A percentile compares a stretch with the other conserved stretches of the same genome.
Evolutionary conservation across 1,284 basidiomycete genomes (phyloP).

Genomic region (Papiliotrema flavescens): DNA sequence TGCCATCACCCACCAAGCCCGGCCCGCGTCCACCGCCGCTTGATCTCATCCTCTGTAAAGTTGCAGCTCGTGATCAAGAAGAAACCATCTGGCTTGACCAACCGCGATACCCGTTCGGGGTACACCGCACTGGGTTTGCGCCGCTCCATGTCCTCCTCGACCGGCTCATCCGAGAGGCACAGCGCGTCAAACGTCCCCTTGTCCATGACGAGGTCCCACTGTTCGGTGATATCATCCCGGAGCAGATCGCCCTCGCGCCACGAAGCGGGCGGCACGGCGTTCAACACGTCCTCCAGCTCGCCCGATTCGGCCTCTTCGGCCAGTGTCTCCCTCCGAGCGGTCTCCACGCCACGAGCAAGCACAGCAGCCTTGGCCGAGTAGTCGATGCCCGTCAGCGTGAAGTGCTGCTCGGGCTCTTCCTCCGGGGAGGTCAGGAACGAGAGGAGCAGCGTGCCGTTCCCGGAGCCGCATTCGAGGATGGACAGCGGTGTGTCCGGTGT

Average conservation of each 20-base stretch:
- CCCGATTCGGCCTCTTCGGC: constrained; percentile 18
- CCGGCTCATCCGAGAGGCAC: constrained; percentile 34
- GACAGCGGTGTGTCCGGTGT: constrained; percentile 17
- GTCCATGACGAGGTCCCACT: constrained; percentile 49
- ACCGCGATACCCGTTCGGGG: constrained; percentile 38
- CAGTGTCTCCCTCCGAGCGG: constrained; percentile 19
- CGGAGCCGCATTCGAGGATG: constrained; percentile 43
- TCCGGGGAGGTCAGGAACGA: constrained; percentile 43
- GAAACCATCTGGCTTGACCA: constrained; percentile 43
- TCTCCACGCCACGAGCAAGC: constrained; percentile 36
- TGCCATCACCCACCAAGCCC: constrained; percentile 40
- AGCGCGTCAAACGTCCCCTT: constrained; percentile 50
- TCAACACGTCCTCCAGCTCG: constrained; percentile 29
- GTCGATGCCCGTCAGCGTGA: constrained; percentile 47
- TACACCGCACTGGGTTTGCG: constrained; percentile 43
- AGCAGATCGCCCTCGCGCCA: constrained; percentile 44
- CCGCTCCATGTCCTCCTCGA: constrained; percentile 25
- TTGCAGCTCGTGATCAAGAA: constrained; percentile 51
- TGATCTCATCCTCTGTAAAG: constrained; percentile 49
- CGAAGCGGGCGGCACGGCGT: constrained; percentile 25
- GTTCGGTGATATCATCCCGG: constrained; percentile 33
- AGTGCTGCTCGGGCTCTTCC: constrained; percentile 17
- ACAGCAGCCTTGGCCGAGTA: constrained; percentile 37
- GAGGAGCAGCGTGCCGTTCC: constrained; percentile 48
- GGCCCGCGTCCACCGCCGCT: constrained; percentile 32